phyloP scores from a whole-genome alignment of 495 filamentous ascomycete genomes.

The Talaromyces wortmannii region DNA sequence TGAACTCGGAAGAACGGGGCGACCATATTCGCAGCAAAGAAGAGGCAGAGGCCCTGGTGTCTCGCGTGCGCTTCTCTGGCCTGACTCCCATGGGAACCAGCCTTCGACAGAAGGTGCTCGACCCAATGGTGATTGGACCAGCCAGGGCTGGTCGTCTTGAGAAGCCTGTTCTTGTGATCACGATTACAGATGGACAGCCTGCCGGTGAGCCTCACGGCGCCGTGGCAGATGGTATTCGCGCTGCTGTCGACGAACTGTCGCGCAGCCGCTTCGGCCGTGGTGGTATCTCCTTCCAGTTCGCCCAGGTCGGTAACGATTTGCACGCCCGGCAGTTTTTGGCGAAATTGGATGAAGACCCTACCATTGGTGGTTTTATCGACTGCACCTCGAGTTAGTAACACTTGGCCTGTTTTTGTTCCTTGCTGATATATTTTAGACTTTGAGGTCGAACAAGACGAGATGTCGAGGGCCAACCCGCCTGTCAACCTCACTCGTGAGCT shows the following conservation, averaged over 20 bases:
- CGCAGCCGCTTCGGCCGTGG: conserved; percentile 41
- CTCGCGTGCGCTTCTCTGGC: conserved; percentile 55
- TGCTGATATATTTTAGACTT: conserved; percentile 39
- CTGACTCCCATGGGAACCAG: conserved; percentile 62
- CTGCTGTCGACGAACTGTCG: conserved; percentile 35
- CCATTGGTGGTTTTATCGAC: conserved; percentile 57
- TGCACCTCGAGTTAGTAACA: conserved; percentile 62
- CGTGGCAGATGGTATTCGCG: conserved; percentile 45
- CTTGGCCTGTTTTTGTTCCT: conserved; percentile 10
- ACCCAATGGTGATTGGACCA: conserved; percentile 47
- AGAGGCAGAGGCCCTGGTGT: conserved; percentile 52
- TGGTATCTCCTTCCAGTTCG: conserved; percentile 63
- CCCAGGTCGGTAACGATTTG: conserved; percentile 65
- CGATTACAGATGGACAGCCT: conserved; percentile 64
- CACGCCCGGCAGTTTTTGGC: conserved; percentile 57
- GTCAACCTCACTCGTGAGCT: conserved; percentile 57
- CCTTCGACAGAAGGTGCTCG: conserved; percentile 55
- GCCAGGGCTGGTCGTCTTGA: conserved; percentile 42
- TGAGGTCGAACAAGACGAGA: conserved; percentile 60
- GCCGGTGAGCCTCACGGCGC: conserved; percentile 44
- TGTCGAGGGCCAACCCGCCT: conserved; percentile 46
- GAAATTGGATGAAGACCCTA: conserved; percentile 56
- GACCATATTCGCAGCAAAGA: conserved; percentile 50
- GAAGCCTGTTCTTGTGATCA: conserved; percentile 64
- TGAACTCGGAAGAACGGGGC: conserved; percentile 48